Base-by-base conservation (phyloP, 148 eudicot genomes). In the Pharnaceum exiguum region DNA sequence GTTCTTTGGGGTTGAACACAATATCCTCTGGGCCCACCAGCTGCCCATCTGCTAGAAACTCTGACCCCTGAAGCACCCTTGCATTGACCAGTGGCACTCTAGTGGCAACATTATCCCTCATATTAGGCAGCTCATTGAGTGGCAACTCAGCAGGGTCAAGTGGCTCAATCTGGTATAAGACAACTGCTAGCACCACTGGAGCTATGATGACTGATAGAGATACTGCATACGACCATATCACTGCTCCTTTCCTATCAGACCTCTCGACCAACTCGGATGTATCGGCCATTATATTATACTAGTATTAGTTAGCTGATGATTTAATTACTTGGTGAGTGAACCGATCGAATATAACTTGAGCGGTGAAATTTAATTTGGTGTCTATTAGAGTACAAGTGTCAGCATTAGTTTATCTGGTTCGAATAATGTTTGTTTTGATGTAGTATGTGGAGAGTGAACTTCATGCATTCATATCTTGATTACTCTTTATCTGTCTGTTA, bases 21-120 rank as follows among this genome's bases (percentile, higher is more conserved):
- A 88, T 24, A 33, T 88, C 93, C 62, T 88, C 96, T 1, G 89
- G 83, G 1, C 75, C 89, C 59, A 44, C 24, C 61, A 83, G 4
- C 39, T 60, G 27, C 2, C 84, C 89, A 1, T 29, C 51, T 17
- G 82, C 79, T 10, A 88, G 49, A n/a, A 36, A 55, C 10, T 78
- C 86, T 0, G 70, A 57, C 0, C 80, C 86, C 1, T 46, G 48
- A 7, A 85, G 80, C 67, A 85, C 15, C 5, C 42, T 65, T 22
- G 49, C 10, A 58, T 79, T 76, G 1, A 46, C 64, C 25, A 46
- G 42, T 0, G 79, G 78, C 19, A 54, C n/a, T n/a, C n/a, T n/a
- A n/a, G n/a, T n/a, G n/a, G n/a, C 64, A n/a, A 27, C 30, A 30
- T 33, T 1, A 0, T 11, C 19, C 13, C 70, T 56, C 18, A 25